Base-by-base conservation (phyloP, 768 basidiomycete genomes). In the Suillus americanus region DNA sequence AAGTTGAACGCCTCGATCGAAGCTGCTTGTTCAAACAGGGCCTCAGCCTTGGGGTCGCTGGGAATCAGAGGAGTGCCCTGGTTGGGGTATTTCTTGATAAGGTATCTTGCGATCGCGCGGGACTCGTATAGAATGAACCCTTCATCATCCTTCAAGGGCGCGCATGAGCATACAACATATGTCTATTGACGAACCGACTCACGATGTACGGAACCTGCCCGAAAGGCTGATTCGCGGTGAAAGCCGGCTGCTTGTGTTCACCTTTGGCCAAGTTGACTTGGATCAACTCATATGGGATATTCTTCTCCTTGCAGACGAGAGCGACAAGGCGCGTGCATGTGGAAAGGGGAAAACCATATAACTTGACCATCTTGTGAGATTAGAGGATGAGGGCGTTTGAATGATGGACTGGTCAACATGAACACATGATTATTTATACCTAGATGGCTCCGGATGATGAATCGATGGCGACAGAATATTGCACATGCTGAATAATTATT, bases 101-200 rank as follows among this genome's bases (percentile, higher is more conserved):
- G 69, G 71, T 90, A 91, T 16, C 85, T 82, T 43, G 70, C 73
- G 65, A 90, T 89, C 1, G 88, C 88, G 16, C 87, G 84, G 48
- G 82, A 82, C 69, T 89, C 88, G 72, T 81, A 89, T 33, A 92
- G 67, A 62, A 83, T 77, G 73, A 89, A 85, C 5, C 87, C 89
- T 46, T 86, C 87, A 30, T 90, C 88, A 60, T 86, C 79, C 82
- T 84, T 37, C 1, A 9, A 50, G 5, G 20, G 13, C 5, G 4
- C 28, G 1, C 7, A 33, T 10, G 1, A 38, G 35, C 23, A 25
- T 25, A 41, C 0, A 1, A 41, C 67, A 28, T 67, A 62, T n/a
- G 1, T 57, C 28, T 8, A n/a, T 10, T 5, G 3, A 33, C 9
- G 2, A 5, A 9, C 33, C 12, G 35, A 66, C 75, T 46, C 23